A percentile compares a stretch with the other conserved stretches of the same genome.
phyloP scores from a whole-genome alignment of 163 green algal genomes.

The Prototheca stagnorum region DNA sequence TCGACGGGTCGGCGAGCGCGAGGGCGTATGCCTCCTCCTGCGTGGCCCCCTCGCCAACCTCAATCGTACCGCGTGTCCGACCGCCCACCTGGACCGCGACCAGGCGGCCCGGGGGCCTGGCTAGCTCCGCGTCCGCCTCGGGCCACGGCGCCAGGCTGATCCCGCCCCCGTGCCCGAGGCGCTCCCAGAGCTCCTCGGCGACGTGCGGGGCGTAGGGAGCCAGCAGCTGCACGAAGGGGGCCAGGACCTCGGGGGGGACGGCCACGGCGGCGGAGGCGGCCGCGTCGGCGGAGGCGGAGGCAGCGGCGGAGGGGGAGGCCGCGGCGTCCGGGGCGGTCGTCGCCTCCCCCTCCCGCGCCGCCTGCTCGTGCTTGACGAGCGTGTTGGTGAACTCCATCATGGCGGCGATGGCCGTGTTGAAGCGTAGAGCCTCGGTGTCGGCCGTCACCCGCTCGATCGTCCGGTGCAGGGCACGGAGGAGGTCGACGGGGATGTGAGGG shows the following conservation, averaged over 20 bases:
- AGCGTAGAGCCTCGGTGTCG: constrained; percentile 87
- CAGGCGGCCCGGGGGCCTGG: constrained; percentile 59
- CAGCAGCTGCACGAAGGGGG: constrained; percentile 82
- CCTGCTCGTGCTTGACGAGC: constrained; percentile 45
- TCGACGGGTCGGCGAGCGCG: constrained; percentile 35
- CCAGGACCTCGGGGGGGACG: constrained; percentile 21
- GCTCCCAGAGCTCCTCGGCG: constrained; percentile 77
- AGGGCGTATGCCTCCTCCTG: constrained; percentile 56
- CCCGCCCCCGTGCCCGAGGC: constrained; percentile 16
- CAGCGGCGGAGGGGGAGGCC: too few species aligned
- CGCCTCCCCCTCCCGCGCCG: too few species aligned
- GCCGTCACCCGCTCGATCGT: constrained; percentile 87
- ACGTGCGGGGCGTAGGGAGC: constrained; percentile 89
- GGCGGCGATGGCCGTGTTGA: constrained; percentile 92
- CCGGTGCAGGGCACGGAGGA: constrained; percentile 62
- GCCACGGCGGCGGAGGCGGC: constrained; percentile 27
- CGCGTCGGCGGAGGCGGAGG: too few species aligned
- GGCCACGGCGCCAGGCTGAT: constrained; percentile 84
- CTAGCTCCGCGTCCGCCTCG: constrained; percentile 47
- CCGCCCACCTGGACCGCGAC: constrained; percentile 82
- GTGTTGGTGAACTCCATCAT: constrained; percentile 99
- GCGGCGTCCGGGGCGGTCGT: too few species aligned
- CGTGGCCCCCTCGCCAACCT: constrained; percentile 36
- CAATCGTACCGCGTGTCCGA: constrained; percentile 73
- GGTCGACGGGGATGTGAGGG: too few species aligned